Evolutionary conservation across 2,329 filamentous ascomycete genomes (phyloP).

Genomic region (Bisporella sp.): DNA sequence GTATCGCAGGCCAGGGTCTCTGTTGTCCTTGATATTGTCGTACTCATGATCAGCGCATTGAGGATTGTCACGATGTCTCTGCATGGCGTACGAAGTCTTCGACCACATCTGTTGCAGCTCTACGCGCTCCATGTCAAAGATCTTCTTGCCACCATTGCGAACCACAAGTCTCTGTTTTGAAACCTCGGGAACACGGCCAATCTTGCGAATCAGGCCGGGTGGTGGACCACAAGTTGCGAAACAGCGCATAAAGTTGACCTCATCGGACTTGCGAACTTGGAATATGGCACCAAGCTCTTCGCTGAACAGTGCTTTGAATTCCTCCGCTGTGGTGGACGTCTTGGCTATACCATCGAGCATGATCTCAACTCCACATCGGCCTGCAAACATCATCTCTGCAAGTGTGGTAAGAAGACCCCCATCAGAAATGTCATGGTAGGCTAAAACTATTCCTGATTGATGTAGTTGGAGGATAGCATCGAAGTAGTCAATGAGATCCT

Average conservation of each 20-base stretch:
- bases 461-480: slow-evolving; percentile 69
- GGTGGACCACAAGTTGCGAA: slow-evolving; percentile 88
- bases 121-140: slow-evolving; percentile 63
- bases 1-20: slow-evolving; percentile 78
- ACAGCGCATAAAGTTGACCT: slow-evolving; percentile 78
- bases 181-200: slow-evolving; percentile 65
- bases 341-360: slow-evolving; percentile 69
- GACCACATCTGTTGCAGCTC: slow-evolving; percentile 85
- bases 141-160: slow-evolving; percentile 58
- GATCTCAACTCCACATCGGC: slow-evolving; percentile 79
- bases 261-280: slow-evolving; percentile 81
- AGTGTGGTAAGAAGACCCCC: slow-evolving; percentile 87
- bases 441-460: slow-evolving; percentile 68
- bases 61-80: slow-evolving; percentile 83
- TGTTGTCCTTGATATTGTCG: slow-evolving; percentile 63
- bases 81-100: slow-evolving; percentile 83
- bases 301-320: slow-evolving; percentile 82
- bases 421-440: slow-evolving; percentile 92
- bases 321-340: slow-evolving; percentile 48
- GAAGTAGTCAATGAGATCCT: slow-evolving; percentile 82
- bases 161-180: slow-evolving; percentile 72
- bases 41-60: slow-evolving; percentile 80
- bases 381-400: slow-evolving; percentile 97
- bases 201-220: slow-evolving; percentile 72
- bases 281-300: slow-evolving; percentile 95